Evolutionary conservation across 2,329 filamentous ascomycete genomes (phyloP).

Genomic region (Tolypocladium tundrense): DNA sequence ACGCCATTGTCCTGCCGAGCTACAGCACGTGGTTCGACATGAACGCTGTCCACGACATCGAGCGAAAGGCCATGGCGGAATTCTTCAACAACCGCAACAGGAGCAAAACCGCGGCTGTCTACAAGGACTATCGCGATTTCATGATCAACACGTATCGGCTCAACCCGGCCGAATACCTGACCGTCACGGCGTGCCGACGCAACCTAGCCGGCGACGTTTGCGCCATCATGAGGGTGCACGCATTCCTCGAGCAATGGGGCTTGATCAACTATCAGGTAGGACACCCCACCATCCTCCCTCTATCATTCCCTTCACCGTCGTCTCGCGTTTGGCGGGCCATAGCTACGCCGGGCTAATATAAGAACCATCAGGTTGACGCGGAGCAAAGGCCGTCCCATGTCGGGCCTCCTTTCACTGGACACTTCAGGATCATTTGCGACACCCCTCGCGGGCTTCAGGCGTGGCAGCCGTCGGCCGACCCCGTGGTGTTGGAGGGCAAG

Average conservation of each 20-base stretch:
- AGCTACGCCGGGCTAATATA: not conserved
- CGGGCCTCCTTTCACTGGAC: slow-evolving; percentile 90
- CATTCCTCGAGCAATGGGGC: slow-evolving; percentile 97
- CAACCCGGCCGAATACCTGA: slow-evolving; percentile 92
- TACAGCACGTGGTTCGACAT: slow-evolving; percentile 99
- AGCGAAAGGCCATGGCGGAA: slow-evolving; percentile 89
- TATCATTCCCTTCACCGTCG: not conserved
- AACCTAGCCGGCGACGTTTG: slow-evolving; percentile 97
- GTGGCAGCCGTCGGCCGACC: slow-evolving; percentile 82
- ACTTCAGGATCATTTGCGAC: slow-evolving; percentile 93
- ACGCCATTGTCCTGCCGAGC: slow-evolving; percentile 91
- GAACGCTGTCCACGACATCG: slow-evolving; percentile 80
- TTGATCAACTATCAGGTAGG: slow-evolving; percentile 97
- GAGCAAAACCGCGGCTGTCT: slow-evolving; percentile 93
- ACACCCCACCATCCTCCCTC: not conserved
- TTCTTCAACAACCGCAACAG: slow-evolving; percentile 98
- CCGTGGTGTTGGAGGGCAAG: slow-evolving; percentile 52
- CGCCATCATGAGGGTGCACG: slow-evolving; percentile 97
- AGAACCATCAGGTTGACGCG: slow-evolving; percentile 66
- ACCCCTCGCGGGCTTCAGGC: slow-evolving; percentile 90
- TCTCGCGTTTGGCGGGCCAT: not conserved
- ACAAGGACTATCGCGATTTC: slow-evolving; percentile 98
- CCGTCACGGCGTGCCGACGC: slow-evolving; percentile 87
- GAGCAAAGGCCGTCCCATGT: slow-evolving; percentile 92
- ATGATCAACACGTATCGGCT: slow-evolving; percentile 99